A percentile compares a stretch with the other conserved stretches of the same genome.
Conservation (phyloP, 2,329 filamentous ascomycete genomes). For the Drechslerella stenobrocha region DNA sequence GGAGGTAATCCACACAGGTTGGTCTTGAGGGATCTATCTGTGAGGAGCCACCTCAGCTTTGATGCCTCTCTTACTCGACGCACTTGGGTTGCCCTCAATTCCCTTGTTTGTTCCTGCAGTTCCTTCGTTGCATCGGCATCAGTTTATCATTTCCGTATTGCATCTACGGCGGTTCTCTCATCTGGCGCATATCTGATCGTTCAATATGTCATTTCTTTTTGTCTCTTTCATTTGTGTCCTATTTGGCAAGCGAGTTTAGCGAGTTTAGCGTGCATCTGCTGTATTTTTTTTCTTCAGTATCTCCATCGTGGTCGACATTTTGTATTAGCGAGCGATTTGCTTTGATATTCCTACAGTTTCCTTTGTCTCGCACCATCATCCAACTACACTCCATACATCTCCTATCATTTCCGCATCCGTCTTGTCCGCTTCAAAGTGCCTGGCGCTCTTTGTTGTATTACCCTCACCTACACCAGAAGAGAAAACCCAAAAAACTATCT, state of each 20-base stretch:
- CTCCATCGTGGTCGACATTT: slow-evolving; percentile 19
- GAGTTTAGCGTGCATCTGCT: slow-evolving; percentile 48
- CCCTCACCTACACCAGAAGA: slow-evolving; percentile 17
- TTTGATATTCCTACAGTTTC: slow-evolving; percentile 22
- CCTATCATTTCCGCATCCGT: slow-evolving; percentile 28
- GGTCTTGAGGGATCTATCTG: background rate
- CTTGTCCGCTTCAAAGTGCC: slow-evolving; percentile 47
- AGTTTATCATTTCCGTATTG: slow-evolving; percentile 27
- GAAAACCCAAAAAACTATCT: slow-evolving; percentile 23
- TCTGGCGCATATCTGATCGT: slow-evolving; percentile 47
- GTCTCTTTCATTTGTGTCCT: slow-evolving; percentile 32
- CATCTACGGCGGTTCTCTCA: slow-evolving; percentile 48
- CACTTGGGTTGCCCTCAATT: slow-evolving; percentile 48
- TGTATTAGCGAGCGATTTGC: slow-evolving; percentile 48
- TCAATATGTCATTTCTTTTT: slow-evolving; percentile 44
- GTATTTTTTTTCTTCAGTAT: slow-evolving; percentile 20
- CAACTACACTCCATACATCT: slow-evolving; percentile 19
- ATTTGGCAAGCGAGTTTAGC: slow-evolving; percentile 45
- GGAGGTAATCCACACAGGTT: slow-evolving; percentile 8
- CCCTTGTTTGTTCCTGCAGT: slow-evolving; percentile 11
- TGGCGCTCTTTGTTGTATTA: slow-evolving; percentile 44
- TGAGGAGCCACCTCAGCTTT: background rate
- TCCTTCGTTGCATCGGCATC: slow-evolving; percentile 22
- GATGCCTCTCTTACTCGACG: slow-evolving; percentile 37
- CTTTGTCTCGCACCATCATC: slow-evolving; percentile 40